Evolutionary conservation across 2,329 filamentous ascomycete species (phyloP), one percentile per base, ranked within the genome.

Genomic region (Ophiostoma tasmaniense): DNA sequence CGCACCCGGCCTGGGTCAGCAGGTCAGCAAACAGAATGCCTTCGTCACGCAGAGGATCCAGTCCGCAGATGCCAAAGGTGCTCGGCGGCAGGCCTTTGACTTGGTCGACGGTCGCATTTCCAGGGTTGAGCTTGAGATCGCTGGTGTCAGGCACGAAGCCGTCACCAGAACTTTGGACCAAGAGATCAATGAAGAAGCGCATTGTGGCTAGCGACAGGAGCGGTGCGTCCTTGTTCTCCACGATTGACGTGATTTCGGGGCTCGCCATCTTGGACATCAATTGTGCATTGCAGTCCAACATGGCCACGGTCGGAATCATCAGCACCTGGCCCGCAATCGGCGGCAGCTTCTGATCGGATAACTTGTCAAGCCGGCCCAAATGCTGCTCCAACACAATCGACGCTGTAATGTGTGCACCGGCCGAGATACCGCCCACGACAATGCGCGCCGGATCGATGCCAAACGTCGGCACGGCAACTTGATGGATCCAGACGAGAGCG

Each of bases 401-500:
- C 1, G 69, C 69, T 20, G 69, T 64, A 10, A 72, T 14, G 28
- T 70, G 66, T 1, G 71, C 78, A 10, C 79, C 79, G 1, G 79
- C 79, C 1, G 78, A 80, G 45, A 80, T 74, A 17, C 79, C 79
- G 37, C 79, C 78, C 20, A 80, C 71, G 2, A 78, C 77, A 22
- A 80, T 61, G 7, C 78, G 79, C 20, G 73, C 70, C 0, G 75
- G 74, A 17, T 77, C 75, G 66, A 79, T 71, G 67, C 55, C 65
- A 22, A 67, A 61, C 59, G 20, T 13, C 0, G 74, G 64, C 25
- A 65, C 72, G 0, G 81, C 79, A 69, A 83, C 76, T 17, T 76
- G 75, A 66, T 85, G 81, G 0, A 85, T 74, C 86, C 85, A 89
- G 22, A 80, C 76, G 39, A 86, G 83, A 0, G 81, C 80, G 64